Conservation (phyloP, 306 rosid genomes). For the Cicer yamashitae region DNA sequence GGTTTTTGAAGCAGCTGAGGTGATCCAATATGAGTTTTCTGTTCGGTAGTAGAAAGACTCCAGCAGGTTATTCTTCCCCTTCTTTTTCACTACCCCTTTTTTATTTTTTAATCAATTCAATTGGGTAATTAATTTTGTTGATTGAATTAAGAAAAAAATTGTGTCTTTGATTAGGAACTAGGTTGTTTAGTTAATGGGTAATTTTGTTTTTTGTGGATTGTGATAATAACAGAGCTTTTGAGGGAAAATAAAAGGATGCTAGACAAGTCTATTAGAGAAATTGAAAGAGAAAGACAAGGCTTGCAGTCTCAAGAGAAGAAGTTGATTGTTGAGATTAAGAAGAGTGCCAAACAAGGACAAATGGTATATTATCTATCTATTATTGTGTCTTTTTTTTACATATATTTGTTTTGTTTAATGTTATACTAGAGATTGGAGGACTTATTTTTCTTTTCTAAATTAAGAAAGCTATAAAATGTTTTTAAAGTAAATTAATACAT, state of each 20-base stretch:
- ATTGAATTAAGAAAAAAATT: not conserved
- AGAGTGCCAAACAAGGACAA: constrained; percentile 92
- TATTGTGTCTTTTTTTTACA: too few species aligned
- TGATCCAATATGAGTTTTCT: constrained; percentile 70
- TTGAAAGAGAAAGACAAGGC: constrained; percentile 82
- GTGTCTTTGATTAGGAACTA: constrained; percentile 6
- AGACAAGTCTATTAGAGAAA: constrained; percentile 84
- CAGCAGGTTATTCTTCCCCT: constrained; percentile 58
- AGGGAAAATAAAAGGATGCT: constrained; percentile 91
- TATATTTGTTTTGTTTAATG: too few species aligned
- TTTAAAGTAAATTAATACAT: too few species aligned
- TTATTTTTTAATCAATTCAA: not conserved
- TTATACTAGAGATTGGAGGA: too few species aligned
- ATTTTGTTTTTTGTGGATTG: constrained; percentile 30
- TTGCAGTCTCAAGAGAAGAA: constrained; percentile 86
- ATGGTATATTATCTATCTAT: constrained; percentile 57
- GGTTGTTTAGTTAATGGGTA: constrained; percentile 28
- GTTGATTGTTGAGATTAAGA: constrained; percentile 81
- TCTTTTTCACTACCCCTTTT: not conserved
- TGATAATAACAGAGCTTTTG: constrained; percentile 62
- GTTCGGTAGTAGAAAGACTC: constrained; percentile 79
- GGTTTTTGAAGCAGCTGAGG: not conserved
- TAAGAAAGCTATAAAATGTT: too few species aligned
- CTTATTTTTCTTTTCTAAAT: too few species aligned
- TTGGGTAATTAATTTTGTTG: not conserved